These are phyloP conservation scores for Silene conica DNA, from an alignment of 148 eudicot genomes.

Conservation along the genomic window DNA sequence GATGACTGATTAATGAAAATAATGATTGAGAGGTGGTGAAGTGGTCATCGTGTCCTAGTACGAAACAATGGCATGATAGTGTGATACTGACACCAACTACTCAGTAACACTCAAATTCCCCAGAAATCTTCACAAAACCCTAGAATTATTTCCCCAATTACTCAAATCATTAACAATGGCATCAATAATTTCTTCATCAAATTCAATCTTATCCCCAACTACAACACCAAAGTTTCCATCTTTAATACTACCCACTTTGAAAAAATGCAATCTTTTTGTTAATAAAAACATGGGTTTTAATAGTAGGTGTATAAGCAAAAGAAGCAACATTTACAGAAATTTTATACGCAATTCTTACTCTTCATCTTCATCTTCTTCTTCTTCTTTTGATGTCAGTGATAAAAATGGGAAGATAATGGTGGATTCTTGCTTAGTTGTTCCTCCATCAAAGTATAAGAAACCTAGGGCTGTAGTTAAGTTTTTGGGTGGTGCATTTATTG, in stretches of 20 bases:
- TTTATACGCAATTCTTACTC: conserved; percentile 8
- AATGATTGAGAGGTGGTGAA: neutral
- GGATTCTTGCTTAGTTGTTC: conserved; percentile 72
- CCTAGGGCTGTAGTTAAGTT: conserved; percentile 71
- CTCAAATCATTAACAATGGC: neutral
- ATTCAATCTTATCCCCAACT: conserved; percentile 15
- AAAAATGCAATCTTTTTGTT: conserved; percentile 19
- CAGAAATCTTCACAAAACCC: neutral
- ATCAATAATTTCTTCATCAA: conserved; percentile 14
- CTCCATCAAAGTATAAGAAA: conserved; percentile 60
- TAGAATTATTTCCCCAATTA: no score
- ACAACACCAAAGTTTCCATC: conserved; percentile 11
- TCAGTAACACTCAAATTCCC: neutral
- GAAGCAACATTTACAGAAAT: neutral
- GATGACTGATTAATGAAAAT: no score
- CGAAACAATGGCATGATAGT: neutral
- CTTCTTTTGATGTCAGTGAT: conserved; percentile 15
- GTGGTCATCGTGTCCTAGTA: conserved; percentile 20
- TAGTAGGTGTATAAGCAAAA: conserved; percentile 4
- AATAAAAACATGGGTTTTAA: conserved; percentile 11
- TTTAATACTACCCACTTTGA: neutral
- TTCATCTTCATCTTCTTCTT: conserved; percentile 1
- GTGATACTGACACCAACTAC: neutral
- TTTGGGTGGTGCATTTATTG: conserved; percentile 92
- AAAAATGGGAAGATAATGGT: conserved; percentile 31